Evolutionary conservation across 106 monocot genomes (phyloP).

Genomic region (Dendrobium chrysotoxum): DNA sequence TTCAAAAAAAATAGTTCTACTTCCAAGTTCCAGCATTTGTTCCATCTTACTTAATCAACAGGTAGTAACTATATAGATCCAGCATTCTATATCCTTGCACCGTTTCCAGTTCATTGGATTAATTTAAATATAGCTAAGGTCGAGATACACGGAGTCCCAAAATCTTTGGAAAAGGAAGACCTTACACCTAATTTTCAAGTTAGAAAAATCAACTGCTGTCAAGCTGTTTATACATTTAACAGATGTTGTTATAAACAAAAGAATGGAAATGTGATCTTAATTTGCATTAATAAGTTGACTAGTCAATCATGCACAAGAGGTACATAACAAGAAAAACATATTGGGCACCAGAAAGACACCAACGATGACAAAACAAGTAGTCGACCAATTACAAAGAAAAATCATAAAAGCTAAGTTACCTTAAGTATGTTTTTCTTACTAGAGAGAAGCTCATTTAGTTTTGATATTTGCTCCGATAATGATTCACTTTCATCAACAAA

Average conservation of each 20-base stretch:
- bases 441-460: conserved; percentile 81
- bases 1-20: no score
- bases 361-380: not conserved
- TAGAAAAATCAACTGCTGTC: not conserved
- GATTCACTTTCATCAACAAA: conserved; percentile 74
- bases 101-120: not conserved
- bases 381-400: not conserved
- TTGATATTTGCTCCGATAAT: conserved; percentile 66
- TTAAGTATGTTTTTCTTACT: conserved; percentile 69
- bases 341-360: not conserved
- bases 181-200: not conserved
- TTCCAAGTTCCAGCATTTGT: no score
- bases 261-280: not conserved
- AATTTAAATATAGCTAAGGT: not conserved
- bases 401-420: conserved; percentile 17
- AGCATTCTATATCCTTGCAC: not conserved
- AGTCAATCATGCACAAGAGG: not conserved
- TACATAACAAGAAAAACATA: not conserved
- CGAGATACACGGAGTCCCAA: not conserved
- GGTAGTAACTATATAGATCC: not conserved
- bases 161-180: not conserved
- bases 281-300: not conserved
- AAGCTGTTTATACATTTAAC: not conserved
- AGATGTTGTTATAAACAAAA: not conserved
- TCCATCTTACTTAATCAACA: not conserved